Base-by-base conservation (phyloP, 495 filamentous ascomycete genomes). In the Wilcoxina mikolae region DNA sequence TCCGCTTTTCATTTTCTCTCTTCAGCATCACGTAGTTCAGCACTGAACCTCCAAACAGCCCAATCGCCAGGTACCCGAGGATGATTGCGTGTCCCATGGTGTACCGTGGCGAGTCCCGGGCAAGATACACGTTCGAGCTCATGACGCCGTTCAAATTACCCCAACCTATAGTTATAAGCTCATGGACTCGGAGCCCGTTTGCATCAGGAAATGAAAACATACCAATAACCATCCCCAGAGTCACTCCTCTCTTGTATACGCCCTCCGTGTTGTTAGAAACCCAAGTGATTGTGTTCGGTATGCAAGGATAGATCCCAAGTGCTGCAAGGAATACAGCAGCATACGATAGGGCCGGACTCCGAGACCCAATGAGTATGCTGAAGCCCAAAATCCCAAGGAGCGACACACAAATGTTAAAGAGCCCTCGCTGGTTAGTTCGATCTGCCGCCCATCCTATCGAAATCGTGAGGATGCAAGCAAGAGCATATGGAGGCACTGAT, bases 211-310 rank as follows among this genome's bases (percentile, higher is more conserved):
- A 1, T 3, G 20, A 39, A 51, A 12, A 45, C 42, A 22, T 23
- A 61, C 59, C 60, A 56, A 93, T 88, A 23, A 94, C 84, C 33
- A 94, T 79, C 0, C 89, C 89, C 2, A 94, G 68, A 0, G 84
- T 83, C 1, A 94, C 80, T 20, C 89, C 90, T 22, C 90, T 78
- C 72, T 95, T 95, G 69, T 94, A 93, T 3, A 88, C 83, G 18
- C 90, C 90, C 69, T 94, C 90, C 23, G 78, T 78, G 58, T 96
- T 96, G 69, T 96, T 96, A 44, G 78, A 78, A 17, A 81, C 69
- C 90, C 90, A 96, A 23, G 80, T 78, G 56, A 96, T 86, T 0
- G 87, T 93, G 64, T 94, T 94, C n/a, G 90, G 68, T 58, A 95
- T 86, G 67, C 78, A 83, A 0, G 90, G 90, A 61, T 95, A 96